Percentiles rank a stretch among this genome's conserved stretches.
Conservation (phyloP, 140 eudicot species). For the Cichorium intybus region DNA sequence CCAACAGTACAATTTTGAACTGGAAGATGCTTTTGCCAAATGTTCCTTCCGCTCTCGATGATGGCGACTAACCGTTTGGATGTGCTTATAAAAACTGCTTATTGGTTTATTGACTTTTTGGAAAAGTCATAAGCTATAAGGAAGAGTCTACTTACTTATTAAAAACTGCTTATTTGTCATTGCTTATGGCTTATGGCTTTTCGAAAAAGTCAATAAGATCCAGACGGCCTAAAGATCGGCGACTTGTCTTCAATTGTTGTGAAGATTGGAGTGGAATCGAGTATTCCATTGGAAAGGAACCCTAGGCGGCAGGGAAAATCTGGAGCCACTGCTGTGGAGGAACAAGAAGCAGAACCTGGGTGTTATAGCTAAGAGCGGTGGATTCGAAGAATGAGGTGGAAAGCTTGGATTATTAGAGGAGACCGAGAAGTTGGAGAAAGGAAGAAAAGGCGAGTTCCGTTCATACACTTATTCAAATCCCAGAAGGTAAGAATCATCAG, state of each 20-base stretch:
- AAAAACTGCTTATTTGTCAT: too few species aligned
- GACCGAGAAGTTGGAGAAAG: conserved; percentile 27
- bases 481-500: conserved; percentile 2
- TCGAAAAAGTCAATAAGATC: too few species aligned
- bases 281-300: conserved; percentile 16
- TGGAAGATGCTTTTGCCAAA: conserved; percentile 22
- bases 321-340: conserved; percentile 11
- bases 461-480: conserved; percentile 7
- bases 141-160: too few species aligned
- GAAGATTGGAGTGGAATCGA: conserved; percentile 10
- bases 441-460: conserved; percentile 9
- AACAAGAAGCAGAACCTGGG: conserved; percentile 29
- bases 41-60: conserved; percentile 23
- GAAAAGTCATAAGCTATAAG: too few species aligned
- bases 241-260: conserved; percentile 60
- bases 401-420: conserved; percentile 15
- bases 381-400: conserved; percentile 20
- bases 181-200: too few species aligned
- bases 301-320: conserved; percentile 31
- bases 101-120: too few species aligned
- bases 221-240: conserved; percentile 69
- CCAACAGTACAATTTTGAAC: conserved; percentile 71
- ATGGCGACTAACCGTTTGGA: too few species aligned
- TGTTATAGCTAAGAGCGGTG: conserved; percentile 7
- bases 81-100: too few species aligned